These are phyloP conservation scores for Fusarium buxicola DNA, from an alignment of 2,329 filamentous ascomycete species.

Conservation along the genomic window DNA sequence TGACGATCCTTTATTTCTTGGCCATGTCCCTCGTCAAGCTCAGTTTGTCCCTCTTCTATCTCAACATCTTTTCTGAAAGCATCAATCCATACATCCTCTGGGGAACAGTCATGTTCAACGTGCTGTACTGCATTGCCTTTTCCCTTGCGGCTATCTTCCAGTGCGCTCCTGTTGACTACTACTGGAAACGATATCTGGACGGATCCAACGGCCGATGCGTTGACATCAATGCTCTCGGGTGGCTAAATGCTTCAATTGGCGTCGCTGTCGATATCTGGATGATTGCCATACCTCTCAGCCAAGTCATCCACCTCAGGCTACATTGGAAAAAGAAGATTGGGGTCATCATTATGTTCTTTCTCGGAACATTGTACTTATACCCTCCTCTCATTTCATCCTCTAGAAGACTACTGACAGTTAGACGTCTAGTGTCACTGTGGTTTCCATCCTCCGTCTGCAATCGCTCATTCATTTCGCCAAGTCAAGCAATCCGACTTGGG, in stretches of 20 bases:
- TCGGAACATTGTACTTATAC: not conserved
- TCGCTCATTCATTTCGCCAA: not conserved
- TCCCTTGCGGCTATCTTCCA: slow-evolving; percentile 51
- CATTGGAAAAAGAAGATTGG: not conserved
- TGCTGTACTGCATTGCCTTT: slow-evolving; percentile 48
- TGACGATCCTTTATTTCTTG: slow-evolving; percentile 55
- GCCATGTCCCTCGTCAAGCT: slow-evolving; percentile 54
- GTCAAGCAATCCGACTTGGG: not conserved
- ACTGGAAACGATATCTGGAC: slow-evolving; percentile 48
- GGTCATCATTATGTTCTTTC: not conserved
- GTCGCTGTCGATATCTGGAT: not conserved
- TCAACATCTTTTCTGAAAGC: slow-evolving; percentile 54
- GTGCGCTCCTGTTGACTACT: slow-evolving; percentile 54
- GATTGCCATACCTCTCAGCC: not conserved
- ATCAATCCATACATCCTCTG: slow-evolving; percentile 46
- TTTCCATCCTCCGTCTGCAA: not conserved
- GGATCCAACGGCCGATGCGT: not conserved
- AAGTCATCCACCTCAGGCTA: not conserved
- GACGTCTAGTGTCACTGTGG: not conserved
- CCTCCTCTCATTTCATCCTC: not conserved
- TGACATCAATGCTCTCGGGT: not conserved
- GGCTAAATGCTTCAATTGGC: not conserved
- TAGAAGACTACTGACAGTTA: not conserved
- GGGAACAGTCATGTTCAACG: slow-evolving; percentile 49
- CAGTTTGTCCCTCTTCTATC: slow-evolving; percentile 57